These are phyloP conservation scores for Eucalyptus marginata DNA, from an alignment of 345 rosid genomes.

Conservation along the genomic window DNA sequence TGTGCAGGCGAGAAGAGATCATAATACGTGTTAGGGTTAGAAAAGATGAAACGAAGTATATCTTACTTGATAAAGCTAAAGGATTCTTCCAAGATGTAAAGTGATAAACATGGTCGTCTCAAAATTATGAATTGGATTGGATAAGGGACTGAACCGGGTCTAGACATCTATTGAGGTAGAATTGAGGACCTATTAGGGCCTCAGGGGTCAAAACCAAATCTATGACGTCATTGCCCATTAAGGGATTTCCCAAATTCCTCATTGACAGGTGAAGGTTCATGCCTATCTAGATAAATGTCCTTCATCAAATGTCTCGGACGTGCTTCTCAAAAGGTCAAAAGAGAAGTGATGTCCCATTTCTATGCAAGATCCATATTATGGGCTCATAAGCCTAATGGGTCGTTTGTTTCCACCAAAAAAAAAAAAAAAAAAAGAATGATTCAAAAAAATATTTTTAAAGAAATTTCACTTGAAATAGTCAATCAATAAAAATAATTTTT, in stretches of 20 bases:
- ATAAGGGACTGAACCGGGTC: neutral
- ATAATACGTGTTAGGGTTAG: neutral
- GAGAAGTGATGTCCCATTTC: too few relatives aligned
- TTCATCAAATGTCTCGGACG: neutral
- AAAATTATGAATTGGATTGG: neutral
- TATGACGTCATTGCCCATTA: neutral
- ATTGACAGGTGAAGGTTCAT: neutral
- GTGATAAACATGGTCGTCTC: neutral
- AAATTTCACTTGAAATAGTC: neutral
- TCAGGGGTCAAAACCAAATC: neutral
- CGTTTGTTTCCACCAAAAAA: too few relatives aligned
- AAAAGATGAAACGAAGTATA: neutral
- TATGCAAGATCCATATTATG: too few relatives aligned
- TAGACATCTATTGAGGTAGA: neutral
- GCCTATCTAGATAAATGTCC: neutral
- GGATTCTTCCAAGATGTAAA: neutral
- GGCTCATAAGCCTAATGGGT: too few relatives aligned
- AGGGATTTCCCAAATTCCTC: neutral
- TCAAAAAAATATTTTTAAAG: too few relatives aligned
- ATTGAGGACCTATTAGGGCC: neutral
- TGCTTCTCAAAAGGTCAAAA: neutral
- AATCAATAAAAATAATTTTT: neutral
- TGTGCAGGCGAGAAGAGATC: neutral
- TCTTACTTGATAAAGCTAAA: neutral
- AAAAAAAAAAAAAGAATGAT: too few relatives aligned